Evolutionary conservation across 108 stramenopile genomes (phyloP), one percentile per base, ranked within the genome.

Genomic region (Conticribra weissflogii): DNA sequence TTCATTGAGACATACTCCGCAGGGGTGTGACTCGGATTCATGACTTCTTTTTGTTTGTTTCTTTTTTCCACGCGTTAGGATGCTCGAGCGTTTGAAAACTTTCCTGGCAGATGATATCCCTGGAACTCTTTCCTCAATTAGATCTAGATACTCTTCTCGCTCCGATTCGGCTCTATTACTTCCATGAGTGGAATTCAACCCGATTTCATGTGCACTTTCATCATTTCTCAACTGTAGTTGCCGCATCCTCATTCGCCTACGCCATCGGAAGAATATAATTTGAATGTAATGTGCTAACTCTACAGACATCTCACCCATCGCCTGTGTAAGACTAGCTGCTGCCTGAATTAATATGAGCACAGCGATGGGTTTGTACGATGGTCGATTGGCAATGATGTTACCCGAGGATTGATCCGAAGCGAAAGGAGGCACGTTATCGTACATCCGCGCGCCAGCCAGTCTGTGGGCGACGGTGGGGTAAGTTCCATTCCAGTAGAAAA

Each of bases 1-100:
- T 34, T 77, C 76, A 23, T 77, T 77, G 27, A 77, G 27, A 28
- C 76, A 77, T 56, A 77, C 65, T 25, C 76, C 76, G 52, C 76
- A 77, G 19, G 55, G 68, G 65, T 69, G 71, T 46, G 49, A 63
- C 18, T 34, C 59, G 9, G 66, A 33, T 0, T 34, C 25, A 15
- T 25, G n/a, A 44, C 31, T 24, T 14, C 53, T 61, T n/a, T 23
- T 19, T 27, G 67, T 25, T 54, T 16, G 50, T 48, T 17, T 29
- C 31, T 34, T 73, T 34, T 34, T 18, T 8, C 30, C 1, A 27
- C 9, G 21, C 53, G 48, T 30, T 74, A 21, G 15, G 9, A 53
- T 56, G 18, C 55, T 47, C 54, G 50, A 46, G 15, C 0, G n/a
- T 29, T 48, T 59, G n/a, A 31, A 19, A 54, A 61, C 51, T 12